Conservation (phyloP, 352 stramenopile species). For the Phytophthora citrophthora region DNA sequence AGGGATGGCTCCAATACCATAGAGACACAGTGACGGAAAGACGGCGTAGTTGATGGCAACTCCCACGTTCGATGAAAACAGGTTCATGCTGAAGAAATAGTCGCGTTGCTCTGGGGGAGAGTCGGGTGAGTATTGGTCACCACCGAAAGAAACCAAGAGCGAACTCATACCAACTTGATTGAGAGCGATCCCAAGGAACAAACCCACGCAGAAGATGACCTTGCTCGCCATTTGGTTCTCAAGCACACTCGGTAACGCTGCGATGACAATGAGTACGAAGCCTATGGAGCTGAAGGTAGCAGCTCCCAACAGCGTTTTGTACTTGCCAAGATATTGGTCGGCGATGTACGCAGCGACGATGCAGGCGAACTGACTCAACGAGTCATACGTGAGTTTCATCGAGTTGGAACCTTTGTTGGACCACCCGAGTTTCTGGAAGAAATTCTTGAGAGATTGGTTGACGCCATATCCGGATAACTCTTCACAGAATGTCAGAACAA, state of each 20-base stretch:
- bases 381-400: slow-evolving; percentile 75
- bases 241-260: slow-evolving; percentile 44
- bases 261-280: slow-evolving; percentile 53
- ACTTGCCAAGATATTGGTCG: slow-evolving; percentile 63
- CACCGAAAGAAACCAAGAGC: slow-evolving; percentile 65
- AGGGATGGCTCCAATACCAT: slow-evolving; percentile 63
- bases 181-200: slow-evolving; percentile 60
- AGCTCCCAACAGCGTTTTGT: slow-evolving; percentile 33
- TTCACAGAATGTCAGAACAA: slow-evolving; percentile 48
- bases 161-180: slow-evolving; percentile 58
- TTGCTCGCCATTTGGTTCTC: slow-evolving; percentile 37
- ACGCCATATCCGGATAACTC: slow-evolving; percentile 66
- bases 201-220: slow-evolving; percentile 58
- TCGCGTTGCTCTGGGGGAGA: slow-evolving; percentile 49
- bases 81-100: slow-evolving; percentile 86
- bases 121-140: slow-evolving; percentile 61
- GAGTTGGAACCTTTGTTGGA: slow-evolving; percentile 58
- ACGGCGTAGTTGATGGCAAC: slow-evolving; percentile 77
- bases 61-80: slow-evolving; percentile 76
- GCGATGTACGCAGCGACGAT: slow-evolving; percentile 63
- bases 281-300: slow-evolving; percentile 50
- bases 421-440: slow-evolving; percentile 69
- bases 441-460: slow-evolving; percentile 69
- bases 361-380: slow-evolving; percentile 66
- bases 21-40: slow-evolving; percentile 73